These are phyloP conservation scores for Coemansia sp. DNA, from an alignment of 192 early-diverging fungal genomes.

Conservation along the genomic window DNA sequence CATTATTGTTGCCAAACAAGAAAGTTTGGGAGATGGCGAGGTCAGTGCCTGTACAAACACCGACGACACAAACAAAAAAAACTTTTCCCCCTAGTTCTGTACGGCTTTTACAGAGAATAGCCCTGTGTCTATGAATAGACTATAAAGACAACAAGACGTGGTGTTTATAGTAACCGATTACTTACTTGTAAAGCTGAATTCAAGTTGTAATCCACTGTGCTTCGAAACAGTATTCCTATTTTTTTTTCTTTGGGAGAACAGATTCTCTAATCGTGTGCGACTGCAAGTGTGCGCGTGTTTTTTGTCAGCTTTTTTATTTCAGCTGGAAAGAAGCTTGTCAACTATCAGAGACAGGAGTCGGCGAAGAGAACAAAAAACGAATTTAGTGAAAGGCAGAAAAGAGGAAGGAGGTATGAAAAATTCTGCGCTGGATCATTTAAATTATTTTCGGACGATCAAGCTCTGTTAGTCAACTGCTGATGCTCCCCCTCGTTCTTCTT, in stretches of 20 bases:
- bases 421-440: background rate
- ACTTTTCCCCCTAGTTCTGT: too few relatives aligned
- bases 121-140: background rate
- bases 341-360: background rate
- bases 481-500: too few relatives aligned
- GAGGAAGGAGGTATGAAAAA: background rate
- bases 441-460: background rate
- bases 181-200: background rate
- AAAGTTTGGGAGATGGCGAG: too few relatives aligned
- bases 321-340: background rate
- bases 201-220: background rate
- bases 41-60: too few relatives aligned
- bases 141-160: background rate
- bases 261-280: conserved; percentile 1
- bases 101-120: too few relatives aligned
- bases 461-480: background rate
- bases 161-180: background rate
- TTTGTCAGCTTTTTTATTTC: conserved; percentile 3
- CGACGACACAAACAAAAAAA: too few relatives aligned
- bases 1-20: too few relatives aligned
- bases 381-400: conserved; percentile 7
- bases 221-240: background rate
- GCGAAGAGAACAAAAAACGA: conserved; percentile 16
- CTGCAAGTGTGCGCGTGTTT: background rate
- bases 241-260: background rate